phyloP scores from a whole-genome alignment of 805 yeast species.

The Yarrowia deformans region DNA sequence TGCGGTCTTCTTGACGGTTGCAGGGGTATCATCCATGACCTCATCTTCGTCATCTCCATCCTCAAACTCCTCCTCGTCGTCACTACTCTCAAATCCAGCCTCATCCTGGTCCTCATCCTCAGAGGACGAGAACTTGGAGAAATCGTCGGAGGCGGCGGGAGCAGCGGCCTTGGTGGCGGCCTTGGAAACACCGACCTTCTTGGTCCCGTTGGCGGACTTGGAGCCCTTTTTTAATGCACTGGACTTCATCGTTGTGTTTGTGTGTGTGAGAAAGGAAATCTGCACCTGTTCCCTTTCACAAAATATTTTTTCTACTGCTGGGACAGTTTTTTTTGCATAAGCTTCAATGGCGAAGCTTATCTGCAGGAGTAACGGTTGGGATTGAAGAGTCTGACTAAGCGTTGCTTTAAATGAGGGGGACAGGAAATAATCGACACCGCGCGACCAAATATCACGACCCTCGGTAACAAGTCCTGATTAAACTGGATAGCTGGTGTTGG shows the following conservation, averaged over 20 bases:
- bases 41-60: conserved; percentile 31
- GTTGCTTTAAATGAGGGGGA: neutral
- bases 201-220: conserved; percentile 29
- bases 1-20: conserved; percentile 22
- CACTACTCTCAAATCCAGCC: conserved; percentile 37
- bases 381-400: conserved; percentile 9
- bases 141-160: conserved; percentile 7
- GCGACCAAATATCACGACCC: too few species aligned
- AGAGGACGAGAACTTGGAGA: conserved; percentile 28
- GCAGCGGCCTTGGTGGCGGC: conserved; percentile 12
- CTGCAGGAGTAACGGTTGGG: neutral
- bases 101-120: conserved; percentile 28
- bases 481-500: too few species aligned
- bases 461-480: too few species aligned
- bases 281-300: conserved; percentile 16
- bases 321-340: conserved; percentile 33
- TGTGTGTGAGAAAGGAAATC: conserved; percentile 29
- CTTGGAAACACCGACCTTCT: conserved; percentile 31
- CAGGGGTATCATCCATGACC: conserved; percentile 29
- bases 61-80: conserved; percentile 36
- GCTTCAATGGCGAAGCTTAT: conserved; percentile 21
- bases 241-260: conserved; percentile 30
- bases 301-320: conserved; percentile 21
- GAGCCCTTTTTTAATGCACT: conserved; percentile 31
- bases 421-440: neutral